phyloP scores from a whole-genome alignment of 306 rosid species.

The Vigna mungo region DNA sequence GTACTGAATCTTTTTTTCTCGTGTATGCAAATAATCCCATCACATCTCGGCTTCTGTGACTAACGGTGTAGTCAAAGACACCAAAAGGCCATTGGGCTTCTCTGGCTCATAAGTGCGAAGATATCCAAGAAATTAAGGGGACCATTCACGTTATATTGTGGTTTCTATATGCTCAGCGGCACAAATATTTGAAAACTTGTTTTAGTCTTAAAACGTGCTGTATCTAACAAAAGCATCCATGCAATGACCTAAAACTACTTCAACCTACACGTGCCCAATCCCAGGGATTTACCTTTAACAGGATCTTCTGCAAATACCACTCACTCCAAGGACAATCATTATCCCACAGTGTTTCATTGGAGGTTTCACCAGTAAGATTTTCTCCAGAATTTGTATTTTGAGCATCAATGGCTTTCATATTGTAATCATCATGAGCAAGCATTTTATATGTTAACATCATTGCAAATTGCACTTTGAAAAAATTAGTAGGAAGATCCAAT shows the following conservation, averaged over 20 bases:
- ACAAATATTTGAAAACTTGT: neutral
- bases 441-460: constrained; percentile 82
- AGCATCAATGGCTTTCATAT: constrained; percentile 54
- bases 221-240: neutral
- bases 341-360: constrained; percentile 73
- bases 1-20: neutral
- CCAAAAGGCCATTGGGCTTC: neutral
- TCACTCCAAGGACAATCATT: constrained; percentile 83
- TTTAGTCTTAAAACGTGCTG: neutral
- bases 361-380: constrained; percentile 50
- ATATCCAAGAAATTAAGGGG: neutral
- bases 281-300: constrained; percentile 63
- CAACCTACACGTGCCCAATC: constrained; percentile 31
- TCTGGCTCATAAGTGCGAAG: neutral
- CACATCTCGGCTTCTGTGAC: neutral
- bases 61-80: neutral
- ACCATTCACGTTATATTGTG: neutral
- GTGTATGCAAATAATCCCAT: constrained; percentile 3
- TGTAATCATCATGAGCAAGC: constrained; percentile 62
- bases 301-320: constrained; percentile 93
- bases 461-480: constrained; percentile 70
- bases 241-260: constrained; percentile 20
- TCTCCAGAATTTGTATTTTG: constrained; percentile 53
- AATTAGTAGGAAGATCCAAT: constrained; percentile 64
- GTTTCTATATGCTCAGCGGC: neutral